A percentile compares a stretch with the other conserved stretches of the same genome.
Conservation (phyloP, 352 stramenopile genomes). For the Globisporangium ultimum region DNA sequence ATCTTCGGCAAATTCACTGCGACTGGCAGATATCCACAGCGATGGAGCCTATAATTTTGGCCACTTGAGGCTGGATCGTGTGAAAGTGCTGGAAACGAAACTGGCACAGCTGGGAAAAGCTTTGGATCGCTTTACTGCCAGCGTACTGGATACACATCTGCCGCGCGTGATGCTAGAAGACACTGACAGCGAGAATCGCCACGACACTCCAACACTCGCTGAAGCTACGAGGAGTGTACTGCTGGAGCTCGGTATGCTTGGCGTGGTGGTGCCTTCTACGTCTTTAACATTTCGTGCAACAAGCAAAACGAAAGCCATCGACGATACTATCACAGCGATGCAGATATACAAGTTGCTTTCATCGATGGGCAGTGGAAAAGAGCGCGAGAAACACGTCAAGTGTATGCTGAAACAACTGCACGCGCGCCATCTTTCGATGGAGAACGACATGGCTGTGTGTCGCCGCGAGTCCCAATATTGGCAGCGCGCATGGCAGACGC, state of each 20-base stretch:
- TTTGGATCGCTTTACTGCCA: not conserved
- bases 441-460: slow-evolving; percentile 20
- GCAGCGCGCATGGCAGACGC: slow-evolving; percentile 29
- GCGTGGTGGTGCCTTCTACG: slow-evolving; percentile 23
- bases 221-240: slow-evolving; percentile 21
- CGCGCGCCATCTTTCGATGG: slow-evolving; percentile 19
- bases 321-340: slow-evolving; percentile 15
- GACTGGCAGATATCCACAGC: slow-evolving; percentile 16
- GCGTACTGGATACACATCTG: not conserved
- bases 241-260: slow-evolving; percentile 33
- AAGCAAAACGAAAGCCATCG: not conserved
- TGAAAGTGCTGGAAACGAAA: slow-evolving; percentile 11
- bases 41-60: not conserved
- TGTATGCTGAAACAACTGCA: slow-evolving; percentile 38
- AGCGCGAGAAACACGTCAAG: slow-evolving; percentile 33
- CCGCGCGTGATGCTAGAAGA: slow-evolving; percentile 4
- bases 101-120: not conserved
- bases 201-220: slow-evolving; percentile 11
- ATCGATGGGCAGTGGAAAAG: slow-evolving; percentile 16
- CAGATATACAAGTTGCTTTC: slow-evolving; percentile 27
- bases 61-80: slow-evolving; percentile 10
- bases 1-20: slow-evolving; percentile 10
- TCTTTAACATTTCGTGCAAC: not conserved
- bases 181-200: not conserved
- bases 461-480: slow-evolving; percentile 30